Conservation (phyloP, 2,329 filamentous ascomycete species). For the Fusarium poae region DNA sequence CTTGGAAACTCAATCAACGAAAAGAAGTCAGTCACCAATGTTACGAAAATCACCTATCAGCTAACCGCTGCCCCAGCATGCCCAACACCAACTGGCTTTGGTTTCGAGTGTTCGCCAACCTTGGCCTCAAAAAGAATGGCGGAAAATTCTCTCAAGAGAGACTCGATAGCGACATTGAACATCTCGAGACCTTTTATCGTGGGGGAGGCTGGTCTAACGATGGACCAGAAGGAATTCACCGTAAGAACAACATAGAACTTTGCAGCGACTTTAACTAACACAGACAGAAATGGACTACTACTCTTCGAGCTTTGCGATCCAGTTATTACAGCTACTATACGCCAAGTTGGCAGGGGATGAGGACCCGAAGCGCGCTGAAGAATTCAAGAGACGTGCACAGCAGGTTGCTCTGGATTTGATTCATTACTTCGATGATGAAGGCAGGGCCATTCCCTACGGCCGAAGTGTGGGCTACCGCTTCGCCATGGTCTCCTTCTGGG, state of each 20-base stretch:
- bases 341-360: constrained; percentile 76
- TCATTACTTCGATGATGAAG: constrained; percentile 81
- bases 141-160: constrained; percentile 77
- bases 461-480: constrained; percentile 85
- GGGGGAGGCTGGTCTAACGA: constrained; percentile 87
- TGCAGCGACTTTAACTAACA: constrained; percentile 12
- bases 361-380: constrained; percentile 74
- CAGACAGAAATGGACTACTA: constrained; percentile 84
- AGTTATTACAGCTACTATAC: constrained; percentile 83
- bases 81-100: constrained; percentile 78
- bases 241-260: constrained; percentile 51
- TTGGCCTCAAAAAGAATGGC: constrained; percentile 81
- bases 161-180: constrained; percentile 80
- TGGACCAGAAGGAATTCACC: constrained; percentile 81
- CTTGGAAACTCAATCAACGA: constrained; percentile 81
- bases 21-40: constrained; percentile 67
- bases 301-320: constrained; percentile 84
- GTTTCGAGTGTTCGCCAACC: constrained; percentile 87
- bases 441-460: constrained; percentile 80
- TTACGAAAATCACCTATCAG: too few relatives aligned
- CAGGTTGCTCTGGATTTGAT: constrained; percentile 77
- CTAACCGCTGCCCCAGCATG: constrained; percentile 67
- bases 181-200: constrained; percentile 85
- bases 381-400: constrained; percentile 77
- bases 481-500: constrained; percentile 88